Conservation (phyloP, 2,329 filamentous ascomycete genomes). For the Aureobasidium pullulans region DNA sequence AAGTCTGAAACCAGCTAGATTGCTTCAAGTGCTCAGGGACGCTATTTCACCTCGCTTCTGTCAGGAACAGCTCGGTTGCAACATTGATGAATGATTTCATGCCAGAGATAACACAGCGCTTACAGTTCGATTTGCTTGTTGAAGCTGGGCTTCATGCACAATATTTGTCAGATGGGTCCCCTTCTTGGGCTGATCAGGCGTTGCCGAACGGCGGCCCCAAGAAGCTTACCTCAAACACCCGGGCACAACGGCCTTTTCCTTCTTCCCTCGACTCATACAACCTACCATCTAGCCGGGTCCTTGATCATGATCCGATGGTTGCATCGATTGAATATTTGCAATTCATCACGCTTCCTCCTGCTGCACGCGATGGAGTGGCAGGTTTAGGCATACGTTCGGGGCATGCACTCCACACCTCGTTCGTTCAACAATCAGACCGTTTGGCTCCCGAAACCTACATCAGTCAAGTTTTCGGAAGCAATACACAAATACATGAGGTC, state of each 20-base stretch:
- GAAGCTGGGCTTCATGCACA: not conserved
- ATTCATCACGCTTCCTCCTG: not conserved
- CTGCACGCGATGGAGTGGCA: not conserved
- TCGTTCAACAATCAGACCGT: slow-evolving; percentile 4
- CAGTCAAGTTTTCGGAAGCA: not conserved
- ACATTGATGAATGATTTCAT: not conserved
- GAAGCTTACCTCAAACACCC: slow-evolving; percentile 3
- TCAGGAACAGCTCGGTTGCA: not conserved
- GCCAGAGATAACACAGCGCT: not conserved
- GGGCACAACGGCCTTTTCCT: not conserved
- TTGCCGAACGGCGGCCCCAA: not conserved
- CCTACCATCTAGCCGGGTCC: not conserved
- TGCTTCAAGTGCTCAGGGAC: not conserved
- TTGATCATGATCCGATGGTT: not conserved
- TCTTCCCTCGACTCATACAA: not conserved
- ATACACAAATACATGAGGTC: slow-evolving; percentile 11
- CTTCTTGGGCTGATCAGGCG: not conserved
- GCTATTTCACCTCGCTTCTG: slow-evolving; percentile 5
- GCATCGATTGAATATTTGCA: not conserved
- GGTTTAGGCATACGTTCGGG: not conserved
- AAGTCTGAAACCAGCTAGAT: slow-evolving; percentile 5
- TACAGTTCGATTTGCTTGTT: not conserved
- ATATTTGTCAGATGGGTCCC: slow-evolving; percentile 7
- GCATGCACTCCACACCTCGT: not conserved
- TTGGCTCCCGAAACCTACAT: slow-evolving; percentile 6